These are phyloP conservation scores for Colletotrichum gigasporum DNA, from an alignment of 2,329 filamentous ascomycete genomes.

Conservation along the genomic window DNA sequence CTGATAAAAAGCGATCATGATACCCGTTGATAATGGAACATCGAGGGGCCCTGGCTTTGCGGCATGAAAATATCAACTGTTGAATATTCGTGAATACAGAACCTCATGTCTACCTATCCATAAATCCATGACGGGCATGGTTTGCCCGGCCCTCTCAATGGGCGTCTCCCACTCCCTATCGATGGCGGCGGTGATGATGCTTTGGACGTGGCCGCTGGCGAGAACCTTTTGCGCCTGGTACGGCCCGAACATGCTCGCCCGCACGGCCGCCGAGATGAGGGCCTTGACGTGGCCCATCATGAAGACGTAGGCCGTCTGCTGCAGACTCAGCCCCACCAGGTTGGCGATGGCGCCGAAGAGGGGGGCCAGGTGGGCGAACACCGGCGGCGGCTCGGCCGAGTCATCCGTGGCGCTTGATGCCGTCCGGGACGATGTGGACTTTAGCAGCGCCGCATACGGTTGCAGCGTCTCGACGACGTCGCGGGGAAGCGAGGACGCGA, in stretches of 20 bases:
- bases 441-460: constrained; percentile 48
- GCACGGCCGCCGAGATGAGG: constrained; percentile 78
- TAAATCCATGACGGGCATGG: constrained; percentile 80
- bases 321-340: constrained; percentile 67
- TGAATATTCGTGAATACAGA: constrained; percentile 87
- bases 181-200: constrained; percentile 66
- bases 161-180: constrained; percentile 66
- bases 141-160: constrained; percentile 77
- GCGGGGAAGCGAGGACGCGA: constrained; percentile 52
- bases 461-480: constrained; percentile 39
- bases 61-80: constrained; percentile 63
- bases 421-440: constrained; percentile 32
- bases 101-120: constrained; percentile 87
- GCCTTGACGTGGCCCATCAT: constrained; percentile 81
- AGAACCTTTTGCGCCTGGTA: constrained; percentile 82
- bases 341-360: constrained; percentile 74
- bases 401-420: constrained; percentile 30
- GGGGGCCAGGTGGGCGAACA: constrained; percentile 68
- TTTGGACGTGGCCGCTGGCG: constrained; percentile 67
- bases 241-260: constrained; percentile 81
- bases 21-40: constrained; percentile 31
- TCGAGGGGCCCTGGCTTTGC: constrained; percentile 15
- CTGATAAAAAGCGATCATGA: constrained; percentile 25
- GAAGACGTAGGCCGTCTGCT: constrained; percentile 78
- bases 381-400: constrained; percentile 14